A percentile compares a stretch with the other conserved stretches of the same genome.
These are phyloP conservation scores for Colletotrichum melonis DNA, from an alignment of 2,329 filamentous ascomycete species.

Conservation along the genomic window DNA sequence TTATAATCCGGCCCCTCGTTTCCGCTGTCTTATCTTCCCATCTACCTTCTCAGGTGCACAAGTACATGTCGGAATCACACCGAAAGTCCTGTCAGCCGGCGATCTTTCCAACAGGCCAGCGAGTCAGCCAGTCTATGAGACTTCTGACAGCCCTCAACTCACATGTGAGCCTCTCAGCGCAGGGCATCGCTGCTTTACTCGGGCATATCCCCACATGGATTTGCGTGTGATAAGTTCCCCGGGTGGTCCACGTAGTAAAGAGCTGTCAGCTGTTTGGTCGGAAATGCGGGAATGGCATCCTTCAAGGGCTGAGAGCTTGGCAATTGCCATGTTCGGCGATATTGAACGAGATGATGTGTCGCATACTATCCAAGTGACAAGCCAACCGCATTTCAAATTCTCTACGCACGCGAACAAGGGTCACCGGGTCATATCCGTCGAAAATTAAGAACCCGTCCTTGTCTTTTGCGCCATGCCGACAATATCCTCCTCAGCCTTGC, in stretches of 20 bases:
- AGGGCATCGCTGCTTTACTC: not conserved
- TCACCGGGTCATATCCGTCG: not conserved
- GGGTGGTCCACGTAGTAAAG: too few species aligned
- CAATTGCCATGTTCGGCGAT: not conserved
- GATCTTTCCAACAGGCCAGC: not conserved
- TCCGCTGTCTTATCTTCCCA: not conserved
- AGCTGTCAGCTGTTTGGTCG: not conserved
- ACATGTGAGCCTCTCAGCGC: not conserved
- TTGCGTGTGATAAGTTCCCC: not conserved
- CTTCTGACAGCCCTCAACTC: not conserved
- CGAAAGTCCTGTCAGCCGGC: not conserved
- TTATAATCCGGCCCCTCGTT: not conserved
- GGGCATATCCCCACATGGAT: not conserved
- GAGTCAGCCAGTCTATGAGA: not conserved
- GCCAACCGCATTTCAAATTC: not conserved
- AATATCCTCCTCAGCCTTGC: slow-evolving; percentile 20
- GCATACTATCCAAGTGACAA: not conserved
- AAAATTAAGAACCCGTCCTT: too few species aligned
- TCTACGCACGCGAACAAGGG: not conserved
- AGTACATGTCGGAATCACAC: not conserved
- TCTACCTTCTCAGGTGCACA: not conserved
- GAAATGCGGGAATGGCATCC: not conserved
- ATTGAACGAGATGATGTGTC: not conserved
- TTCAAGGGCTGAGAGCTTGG: not conserved
- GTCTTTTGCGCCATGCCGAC: not conserved